Evolutionary conservation across 352 stramenopile species (phyloP).

Genomic region (Blastocystis sp.): DNA sequence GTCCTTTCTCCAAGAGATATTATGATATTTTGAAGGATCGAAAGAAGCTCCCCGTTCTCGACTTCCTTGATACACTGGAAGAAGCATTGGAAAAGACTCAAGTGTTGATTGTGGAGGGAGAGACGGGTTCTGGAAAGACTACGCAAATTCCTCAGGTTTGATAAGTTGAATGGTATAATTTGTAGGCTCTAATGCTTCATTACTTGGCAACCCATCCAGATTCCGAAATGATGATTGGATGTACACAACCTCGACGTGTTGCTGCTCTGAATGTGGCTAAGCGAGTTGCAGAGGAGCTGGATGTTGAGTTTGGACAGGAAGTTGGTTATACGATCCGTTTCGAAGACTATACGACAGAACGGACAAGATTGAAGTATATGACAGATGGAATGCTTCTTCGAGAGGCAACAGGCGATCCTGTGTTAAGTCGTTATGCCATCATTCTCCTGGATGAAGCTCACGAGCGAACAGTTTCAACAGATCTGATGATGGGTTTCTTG

Average conservation of each 20-base stretch:
- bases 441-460: constrained; percentile 96
- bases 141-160: constrained; percentile 77
- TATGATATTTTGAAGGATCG: constrained; percentile 77
- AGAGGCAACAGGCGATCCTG: constrained; percentile 89
- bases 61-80: constrained; percentile 78
- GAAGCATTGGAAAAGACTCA: constrained; percentile 76
- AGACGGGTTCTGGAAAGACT: constrained; percentile 93
- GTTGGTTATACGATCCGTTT: constrained; percentile 99
- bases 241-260: constrained; percentile 92
- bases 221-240: constrained; percentile 76
- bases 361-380: constrained; percentile 77
- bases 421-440: constrained; percentile 72
- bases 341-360: constrained; percentile 82
- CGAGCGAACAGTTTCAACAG: constrained; percentile 90
- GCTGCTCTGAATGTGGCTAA: constrained; percentile 92
- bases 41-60: constrained; percentile 81
- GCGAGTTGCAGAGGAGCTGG: constrained; percentile 96
- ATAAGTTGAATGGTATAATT: not conserved
- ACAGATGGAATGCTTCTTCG: constrained; percentile 92
- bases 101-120: constrained; percentile 92
- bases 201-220: constrained; percentile 37
- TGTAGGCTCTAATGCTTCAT: constrained; percentile 57
- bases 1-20: constrained; percentile 81
- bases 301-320: constrained; percentile 87
- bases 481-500: constrained; percentile 94